Base-by-base conservation (phyloP, 2,329 filamentous ascomycete genomes). In the Cucurbitaria berberidis region DNA sequence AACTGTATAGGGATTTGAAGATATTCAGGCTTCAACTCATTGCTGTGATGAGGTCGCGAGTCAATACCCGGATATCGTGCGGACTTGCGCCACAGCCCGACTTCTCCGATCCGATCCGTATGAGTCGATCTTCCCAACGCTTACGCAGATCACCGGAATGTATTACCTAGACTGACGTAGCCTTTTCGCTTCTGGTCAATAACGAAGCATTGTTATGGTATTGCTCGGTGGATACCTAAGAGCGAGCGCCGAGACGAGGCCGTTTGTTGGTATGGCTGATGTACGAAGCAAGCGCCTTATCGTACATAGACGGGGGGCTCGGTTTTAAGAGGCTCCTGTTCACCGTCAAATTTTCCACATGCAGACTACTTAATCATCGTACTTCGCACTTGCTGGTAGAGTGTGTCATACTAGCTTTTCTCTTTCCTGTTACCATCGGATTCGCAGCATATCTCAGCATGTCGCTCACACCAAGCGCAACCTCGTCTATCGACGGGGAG, bases 401-500 rank as follows among this genome's bases (percentile, higher is more conserved):
- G 35, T 39, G 35, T n/a, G 8, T 3, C 18, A 3, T 11, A 9
- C 16, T 5, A 13, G 21, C 3, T n/a, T 39, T 39, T 18, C 35
- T 11, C 16, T 29, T 42, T 29, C 15, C 5, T n/a, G 11, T 27
- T 13, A 19, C 6, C 19, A 7, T 16, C 6, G 24, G 15, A 27
- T 5, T 18, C 15, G 13, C 10, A 13, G 7, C 40, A 39, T 30
- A 26, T 18, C 21, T 19, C 34, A 48, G n/a, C 19, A 64, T 59
- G 61, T 51, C 56, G 15, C 57, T 47, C 36, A 34, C 51, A 15
- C 29, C 43, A 38, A 65, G 55, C 45, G 48, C 55, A n/a, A 50
- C 36, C 2, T 45, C 52, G 9, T 69, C 64, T 13, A 21, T 64
- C 10, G 54, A 60, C 19, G 59, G 63, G 21, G 57, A 66, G 6